Evolutionary conservation across 2,329 filamentous ascomycete genomes (phyloP).

Genomic region (Gyromitra esculenta): DNA sequence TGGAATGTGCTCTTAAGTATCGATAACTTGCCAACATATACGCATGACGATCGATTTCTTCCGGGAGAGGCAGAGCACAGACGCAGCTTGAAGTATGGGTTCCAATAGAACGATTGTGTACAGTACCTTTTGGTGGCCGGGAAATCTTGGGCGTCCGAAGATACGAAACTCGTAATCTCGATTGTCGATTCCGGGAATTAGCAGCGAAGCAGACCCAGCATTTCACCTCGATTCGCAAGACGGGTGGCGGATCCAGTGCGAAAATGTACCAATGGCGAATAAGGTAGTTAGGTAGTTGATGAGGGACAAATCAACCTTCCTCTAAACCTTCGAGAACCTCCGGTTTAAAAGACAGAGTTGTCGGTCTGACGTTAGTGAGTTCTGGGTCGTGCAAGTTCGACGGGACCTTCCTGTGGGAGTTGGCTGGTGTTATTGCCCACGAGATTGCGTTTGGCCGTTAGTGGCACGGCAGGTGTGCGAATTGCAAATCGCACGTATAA

Average conservation of each 20-base stretch:
- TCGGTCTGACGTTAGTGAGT: background rate
- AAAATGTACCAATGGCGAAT: conserved; percentile 4
- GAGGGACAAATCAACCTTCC: background rate
- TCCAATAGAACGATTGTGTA: conserved; percentile 12
- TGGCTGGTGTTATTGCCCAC: conserved; percentile 19
- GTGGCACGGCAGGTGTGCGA: conserved; percentile 10
- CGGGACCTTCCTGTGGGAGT: conserved; percentile 10
- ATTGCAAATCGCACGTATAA: conserved; percentile 19
- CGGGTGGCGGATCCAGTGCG: conserved; percentile 1
- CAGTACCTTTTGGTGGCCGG: background rate
- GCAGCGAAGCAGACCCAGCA: conserved; percentile 4
- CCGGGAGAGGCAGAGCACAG: conserved; percentile 5
- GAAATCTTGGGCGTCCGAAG: background rate
- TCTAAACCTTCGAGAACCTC: conserved; percentile 7
- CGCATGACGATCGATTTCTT: conserved; percentile 17
- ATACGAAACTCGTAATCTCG: conserved; percentile 10
- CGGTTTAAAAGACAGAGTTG: conserved; percentile 1
- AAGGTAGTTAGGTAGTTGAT: background rate
- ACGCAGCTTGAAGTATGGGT: background rate
- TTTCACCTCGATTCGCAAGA: background rate
- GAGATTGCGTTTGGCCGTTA: background rate
- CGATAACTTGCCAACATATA: background rate
- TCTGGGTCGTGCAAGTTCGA: background rate
- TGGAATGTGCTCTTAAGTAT: conserved; percentile 7
- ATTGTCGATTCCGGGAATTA: background rate